Evolutionary conservation across 495 filamentous ascomycete genomes (phyloP).

Genomic region (Neurospora sp.): DNA sequence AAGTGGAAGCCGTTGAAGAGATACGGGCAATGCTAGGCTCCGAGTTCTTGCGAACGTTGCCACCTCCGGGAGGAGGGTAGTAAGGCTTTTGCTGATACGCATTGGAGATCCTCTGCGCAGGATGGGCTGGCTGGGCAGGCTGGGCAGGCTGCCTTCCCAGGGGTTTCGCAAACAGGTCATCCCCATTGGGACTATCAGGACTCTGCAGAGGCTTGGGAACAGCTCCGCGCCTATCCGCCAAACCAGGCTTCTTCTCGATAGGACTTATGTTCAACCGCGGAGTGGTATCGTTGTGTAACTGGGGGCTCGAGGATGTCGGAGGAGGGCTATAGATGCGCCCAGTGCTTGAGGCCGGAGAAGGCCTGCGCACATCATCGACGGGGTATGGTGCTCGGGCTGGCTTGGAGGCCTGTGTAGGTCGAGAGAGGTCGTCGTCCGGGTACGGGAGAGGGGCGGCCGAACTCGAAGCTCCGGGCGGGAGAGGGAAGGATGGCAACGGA

Average conservation of each 20-base stretch:
- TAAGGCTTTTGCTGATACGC: slow-evolving; percentile 39
- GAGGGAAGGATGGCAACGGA: slow-evolving; percentile 41
- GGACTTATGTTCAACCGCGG: slow-evolving; percentile 36
- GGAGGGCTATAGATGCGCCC: slow-evolving; percentile 27
- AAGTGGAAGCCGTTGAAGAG: slow-evolving; percentile 79
- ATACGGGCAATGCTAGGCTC: slow-evolving; percentile 60
- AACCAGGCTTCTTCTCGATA: slow-evolving; percentile 39
- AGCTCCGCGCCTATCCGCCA: slow-evolving; percentile 65
- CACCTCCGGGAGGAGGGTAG: slow-evolving; percentile 34
- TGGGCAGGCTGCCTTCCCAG: slow-evolving; percentile 24
- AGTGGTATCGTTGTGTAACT: slow-evolving; percentile 28
- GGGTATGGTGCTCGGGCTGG: slow-evolving; percentile 35
- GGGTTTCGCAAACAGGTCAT: slow-evolving; percentile 55
- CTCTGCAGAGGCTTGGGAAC: slow-evolving; percentile 63
- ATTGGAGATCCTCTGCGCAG: slow-evolving; percentile 30
- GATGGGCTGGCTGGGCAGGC: slow-evolving; percentile 8
- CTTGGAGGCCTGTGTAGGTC: slow-evolving; percentile 21
- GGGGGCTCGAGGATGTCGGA: slow-evolving; percentile 22
- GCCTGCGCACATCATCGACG: slow-evolving; percentile 31
- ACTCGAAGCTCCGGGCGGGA: slow-evolving; percentile 53
- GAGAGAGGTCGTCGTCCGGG: slow-evolving; percentile 57
- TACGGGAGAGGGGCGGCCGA: slow-evolving; percentile 61
- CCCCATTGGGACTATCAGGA: slow-evolving; percentile 54
- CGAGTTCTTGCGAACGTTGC: slow-evolving; percentile 13
- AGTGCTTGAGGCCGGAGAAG: slow-evolving; percentile 16